Conservation (phyloP, 2,329 filamentous ascomycete genomes). For the Paecilomyces sp. region DNA sequence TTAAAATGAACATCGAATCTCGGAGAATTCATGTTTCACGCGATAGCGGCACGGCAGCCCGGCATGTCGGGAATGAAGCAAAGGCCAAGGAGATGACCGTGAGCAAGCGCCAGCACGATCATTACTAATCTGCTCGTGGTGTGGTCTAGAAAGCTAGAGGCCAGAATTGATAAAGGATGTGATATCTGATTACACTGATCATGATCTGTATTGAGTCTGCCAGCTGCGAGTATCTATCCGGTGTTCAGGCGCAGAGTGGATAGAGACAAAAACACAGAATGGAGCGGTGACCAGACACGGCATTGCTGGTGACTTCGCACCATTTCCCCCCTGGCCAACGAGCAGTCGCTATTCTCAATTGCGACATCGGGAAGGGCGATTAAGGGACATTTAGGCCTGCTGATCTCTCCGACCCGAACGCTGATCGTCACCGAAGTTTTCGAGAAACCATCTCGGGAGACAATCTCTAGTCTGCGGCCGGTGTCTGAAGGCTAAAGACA, state of each 20-base stretch:
- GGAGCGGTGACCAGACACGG: neutral
- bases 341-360: neutral
- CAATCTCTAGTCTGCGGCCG: neutral
- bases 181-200: too few relatives aligned
- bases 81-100: neutral
- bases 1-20: neutral
- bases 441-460: neutral
- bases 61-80: neutral
- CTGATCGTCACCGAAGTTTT: neutral
- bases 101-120: neutral
- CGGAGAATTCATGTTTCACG: neutral
- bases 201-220: too few relatives aligned
- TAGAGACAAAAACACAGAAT: neutral
- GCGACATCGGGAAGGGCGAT: neutral
- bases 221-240: too few relatives aligned
- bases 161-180: neutral
- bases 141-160: neutral
- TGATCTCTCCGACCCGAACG: neutral
- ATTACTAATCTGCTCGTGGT: neutral
- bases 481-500: neutral
- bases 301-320: neutral
- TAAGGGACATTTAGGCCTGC: neutral
- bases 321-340: neutral
- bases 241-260: neutral
- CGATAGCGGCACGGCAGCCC: neutral